Base-by-base conservation (phyloP, 148 eudicot species). In the Euryodendron excelsum region DNA sequence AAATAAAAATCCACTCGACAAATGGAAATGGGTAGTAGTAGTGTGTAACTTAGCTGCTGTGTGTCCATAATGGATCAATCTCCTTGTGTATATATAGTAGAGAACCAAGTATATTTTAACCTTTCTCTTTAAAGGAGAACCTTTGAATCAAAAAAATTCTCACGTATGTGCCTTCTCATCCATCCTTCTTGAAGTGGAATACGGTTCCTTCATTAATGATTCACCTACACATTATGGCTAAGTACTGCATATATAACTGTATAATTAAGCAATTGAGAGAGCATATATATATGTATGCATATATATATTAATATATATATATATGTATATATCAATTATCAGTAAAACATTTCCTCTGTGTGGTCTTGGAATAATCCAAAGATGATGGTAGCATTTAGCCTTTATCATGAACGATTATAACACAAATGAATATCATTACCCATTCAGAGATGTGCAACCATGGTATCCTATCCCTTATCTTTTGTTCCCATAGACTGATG, bases 61-160 rank as follows among this genome's bases (percentile, higher is more conserved):
- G 37, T 62, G 1, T 31, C 0, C 30, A 28, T 62, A 36, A 62
- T 31, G 18, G 3, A 13, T 31, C 31, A 41, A 3, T 41, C 8
- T 41, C 1, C 67, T 1, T 1, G 20, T 1, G 39, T 33, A 28
- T 62, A 62, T 62, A 62, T 62, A 62, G 67, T 30, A 62, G 37
- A 31, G 18, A 31, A 30, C 3, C 28, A 62, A 56, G 20, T 12
- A 28, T 62, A 31, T 28, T 62, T 12, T 28, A 62, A 62, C 30
- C 3, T 62, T 31, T 62, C 18, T 62, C 67, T 62, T 31, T 62
- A 62, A n/a, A n/a, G n/a, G n/a, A n/a, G n/a, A n/a, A n/a, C n/a
- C n/a, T n/a, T n/a, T n/a, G n/a, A n/a, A n/a, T 28, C 67, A 62
- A 14, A 62, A 12, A 62, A 62, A 28, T 62, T 62, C 67, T 62